phyloP scores from a whole-genome alignment of 139 green algal genomes.

The Volvox africanus region DNA sequence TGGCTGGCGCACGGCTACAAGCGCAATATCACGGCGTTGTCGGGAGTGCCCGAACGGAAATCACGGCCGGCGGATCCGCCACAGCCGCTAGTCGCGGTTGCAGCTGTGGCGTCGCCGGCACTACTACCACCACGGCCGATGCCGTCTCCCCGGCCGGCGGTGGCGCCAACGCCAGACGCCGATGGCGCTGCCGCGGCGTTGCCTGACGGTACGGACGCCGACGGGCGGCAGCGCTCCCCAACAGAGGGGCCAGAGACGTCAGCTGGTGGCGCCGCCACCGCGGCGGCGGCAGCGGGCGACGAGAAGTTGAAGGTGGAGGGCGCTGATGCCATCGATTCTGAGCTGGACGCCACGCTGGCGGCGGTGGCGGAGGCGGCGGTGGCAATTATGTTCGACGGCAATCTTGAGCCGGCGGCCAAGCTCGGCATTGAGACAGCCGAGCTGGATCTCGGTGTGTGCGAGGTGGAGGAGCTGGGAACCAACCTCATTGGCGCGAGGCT shows the following conservation, averaged over 20 bases:
- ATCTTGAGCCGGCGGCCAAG: constrained; percentile 23
- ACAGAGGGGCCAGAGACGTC: background rate
- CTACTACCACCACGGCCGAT: too few relatives aligned
- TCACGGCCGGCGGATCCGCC: background rate
- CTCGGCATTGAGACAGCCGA: background rate
- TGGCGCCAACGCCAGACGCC: background rate
- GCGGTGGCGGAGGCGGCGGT: constrained; percentile 1
- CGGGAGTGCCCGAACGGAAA: constrained; percentile 39
- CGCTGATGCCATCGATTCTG: background rate
- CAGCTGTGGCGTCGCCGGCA: background rate
- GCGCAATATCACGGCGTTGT: constrained; percentile 38
- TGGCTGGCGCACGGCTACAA: constrained; percentile 50
- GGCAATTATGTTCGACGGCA: constrained; percentile 19
- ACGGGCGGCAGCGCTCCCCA: background rate
- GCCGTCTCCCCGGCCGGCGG: background rate
- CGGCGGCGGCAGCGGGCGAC: background rate
- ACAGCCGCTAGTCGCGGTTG: background rate
- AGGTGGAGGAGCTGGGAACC: constrained; percentile 26
- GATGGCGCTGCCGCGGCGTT: background rate
- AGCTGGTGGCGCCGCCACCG: too few relatives aligned
- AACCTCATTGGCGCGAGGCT: constrained; percentile 24
- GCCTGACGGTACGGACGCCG: background rate
- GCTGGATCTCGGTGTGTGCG: background rate
- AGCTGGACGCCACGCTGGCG: constrained; percentile 6
- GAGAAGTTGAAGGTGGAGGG: background rate